Percentiles rank a stretch among this genome's conserved stretches.
Conservation (phyloP, 2,329 filamentous ascomycete species). For the Elsinoe necatrix region DNA sequence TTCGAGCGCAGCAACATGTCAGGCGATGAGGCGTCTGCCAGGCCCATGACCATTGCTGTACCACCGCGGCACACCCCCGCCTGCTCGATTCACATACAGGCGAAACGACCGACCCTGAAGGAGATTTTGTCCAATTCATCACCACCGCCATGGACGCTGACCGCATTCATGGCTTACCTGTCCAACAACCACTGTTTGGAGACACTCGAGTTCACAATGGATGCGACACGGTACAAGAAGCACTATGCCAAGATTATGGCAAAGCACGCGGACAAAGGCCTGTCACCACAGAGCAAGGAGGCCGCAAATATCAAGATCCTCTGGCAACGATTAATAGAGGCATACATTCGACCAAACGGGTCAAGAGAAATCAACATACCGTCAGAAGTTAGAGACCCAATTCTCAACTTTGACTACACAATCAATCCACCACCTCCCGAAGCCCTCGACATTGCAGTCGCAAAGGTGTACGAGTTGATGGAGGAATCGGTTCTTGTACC, state of each 20-base stretch:
- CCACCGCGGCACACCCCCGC: conserved; percentile 35
- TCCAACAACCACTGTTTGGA: conserved; percentile 97
- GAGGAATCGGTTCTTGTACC: conserved; percentile 91
- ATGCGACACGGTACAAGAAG: conserved; percentile 75
- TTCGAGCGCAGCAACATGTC: conserved; percentile 40
- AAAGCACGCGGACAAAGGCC: conserved; percentile 30
- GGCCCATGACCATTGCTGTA: conserved; percentile 42
- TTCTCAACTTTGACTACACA: conserved; percentile 54
- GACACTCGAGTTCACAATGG: conserved; percentile 92
- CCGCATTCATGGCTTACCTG: conserved; percentile 90
- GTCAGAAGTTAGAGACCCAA: conserved; percentile 69
- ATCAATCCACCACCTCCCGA: conserved; percentile 63
- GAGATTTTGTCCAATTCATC: conserved; percentile 85
- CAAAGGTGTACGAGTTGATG: conserved; percentile 92
- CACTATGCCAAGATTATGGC: conserved; percentile 54
- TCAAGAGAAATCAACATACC: conserved; percentile 87
- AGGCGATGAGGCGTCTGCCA: conserved; percentile 34
- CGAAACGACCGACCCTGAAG: conserved; percentile 60
- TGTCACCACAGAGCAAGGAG: conserved; percentile 46
- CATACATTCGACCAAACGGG: conserved; percentile 79
- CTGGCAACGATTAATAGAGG: conserved; percentile 81
- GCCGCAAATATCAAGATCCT: conserved; percentile 65
- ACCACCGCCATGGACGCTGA: conserved; percentile 79
- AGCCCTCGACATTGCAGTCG: conserved; percentile 70
- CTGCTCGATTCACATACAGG: conserved; percentile 38